Base-by-base conservation (phyloP, 208 protist species). In the Crithidia expoeki region DNA sequence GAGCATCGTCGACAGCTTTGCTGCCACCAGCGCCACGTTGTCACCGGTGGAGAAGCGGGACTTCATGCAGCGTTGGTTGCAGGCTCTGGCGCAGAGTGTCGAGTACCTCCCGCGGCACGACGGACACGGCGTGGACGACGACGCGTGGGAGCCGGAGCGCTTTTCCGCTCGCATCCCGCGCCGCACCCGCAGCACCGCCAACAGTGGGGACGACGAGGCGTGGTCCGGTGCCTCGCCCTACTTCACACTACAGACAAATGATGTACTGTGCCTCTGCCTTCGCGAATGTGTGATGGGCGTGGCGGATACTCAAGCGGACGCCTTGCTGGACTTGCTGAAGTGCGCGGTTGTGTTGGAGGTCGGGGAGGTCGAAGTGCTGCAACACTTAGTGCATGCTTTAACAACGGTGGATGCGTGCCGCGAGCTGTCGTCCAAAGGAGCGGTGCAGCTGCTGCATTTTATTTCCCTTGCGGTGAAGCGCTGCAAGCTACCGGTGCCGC, bases 381-480 rank as follows among this genome's bases (percentile, higher is more conserved):
- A 82, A 36, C 57, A 71, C n/a, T 30, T 89, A 4, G 70, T 67
- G 16, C 64, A 79, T 27, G 38, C 55, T 19, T 52, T 89, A 7
- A 86, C 84, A 0, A 68, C 12, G 21, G 38, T 61, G 4, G 50
- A 79, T n/a, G 67, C 63, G 47, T 83, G 77, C 10, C 47, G 60
- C 25, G 50, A 33, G 4, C 71, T 59, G 9, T 68, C 79, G 2
- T n/a, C 55, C 0, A 42, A 28, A 3, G 80, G 85, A 36, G 74
- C 83, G 14, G 84, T 88, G 27, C 33, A 76, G 40, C 49, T 85
- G 9, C 57, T 93, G 7, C 74, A 76, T 11, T 38, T 72, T 27
- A 66, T 92, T 11, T 92, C 92, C 10, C 80, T 94, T 1, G 84
- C 84, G 5, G 77, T 86, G 46, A 90, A 92, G 65, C 85, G 89